phyloP scores from a whole-genome alignment of 192 early-diverging fungal genomes.

The Blastocladiella britannica region DNA sequence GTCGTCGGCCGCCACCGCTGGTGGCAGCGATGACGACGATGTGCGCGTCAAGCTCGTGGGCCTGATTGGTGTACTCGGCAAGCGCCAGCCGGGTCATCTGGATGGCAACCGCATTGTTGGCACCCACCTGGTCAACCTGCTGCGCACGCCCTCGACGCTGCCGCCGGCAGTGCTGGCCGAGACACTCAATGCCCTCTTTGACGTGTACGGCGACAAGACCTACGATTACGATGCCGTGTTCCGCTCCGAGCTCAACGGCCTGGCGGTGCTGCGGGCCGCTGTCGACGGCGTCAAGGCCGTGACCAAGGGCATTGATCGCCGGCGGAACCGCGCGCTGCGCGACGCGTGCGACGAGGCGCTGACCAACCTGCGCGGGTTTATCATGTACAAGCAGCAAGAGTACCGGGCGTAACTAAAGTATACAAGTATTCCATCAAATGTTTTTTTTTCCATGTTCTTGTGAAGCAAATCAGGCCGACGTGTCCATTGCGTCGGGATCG shows the following conservation, averaged over 20 bases:
- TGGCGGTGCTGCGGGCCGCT: neutral
- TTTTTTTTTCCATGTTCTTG: too few relatives aligned
- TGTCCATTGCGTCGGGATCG: too few relatives aligned
- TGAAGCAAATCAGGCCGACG: too few relatives aligned
- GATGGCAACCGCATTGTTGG: neutral
- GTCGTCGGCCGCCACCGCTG: neutral
- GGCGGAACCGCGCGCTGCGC: neutral
- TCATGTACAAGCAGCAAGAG: neutral
- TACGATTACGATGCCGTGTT: neutral
- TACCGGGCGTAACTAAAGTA: neutral
- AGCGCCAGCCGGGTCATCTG: neutral
- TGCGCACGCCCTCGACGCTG: neutral
- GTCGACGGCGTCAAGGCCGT: neutral
- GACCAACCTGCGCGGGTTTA: neutral
- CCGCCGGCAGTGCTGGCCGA: neutral
- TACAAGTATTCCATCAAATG: too few relatives aligned
- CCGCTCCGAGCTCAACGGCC: neutral
- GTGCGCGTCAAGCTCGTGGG: neutral
- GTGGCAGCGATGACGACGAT: too few relatives aligned
- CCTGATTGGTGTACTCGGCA: neutral
- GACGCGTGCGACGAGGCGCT: neutral
- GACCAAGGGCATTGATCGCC: neutral
- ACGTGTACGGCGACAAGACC: neutral
- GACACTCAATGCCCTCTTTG: neutral
- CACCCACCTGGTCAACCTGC: neutral